Evolutionary conservation across 495 filamentous ascomycete genomes (phyloP), one percentile per base, ranked within the genome.

Genomic region (Durotheca rogersii): DNA sequence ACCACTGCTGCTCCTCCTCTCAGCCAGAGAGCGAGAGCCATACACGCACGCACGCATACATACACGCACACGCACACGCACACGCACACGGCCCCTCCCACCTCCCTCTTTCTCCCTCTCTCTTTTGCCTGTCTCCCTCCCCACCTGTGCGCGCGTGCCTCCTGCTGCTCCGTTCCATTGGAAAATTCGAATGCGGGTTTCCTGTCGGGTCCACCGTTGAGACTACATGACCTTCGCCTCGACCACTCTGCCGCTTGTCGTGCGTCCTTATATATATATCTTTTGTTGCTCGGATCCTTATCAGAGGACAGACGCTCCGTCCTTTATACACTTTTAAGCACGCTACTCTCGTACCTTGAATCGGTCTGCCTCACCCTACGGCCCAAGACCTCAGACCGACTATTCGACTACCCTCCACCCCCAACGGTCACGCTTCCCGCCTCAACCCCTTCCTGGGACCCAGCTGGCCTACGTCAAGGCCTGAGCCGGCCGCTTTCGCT

Each of bases 101-200:
- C 44, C 43, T 52, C 20, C 30, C 12, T 31, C 20, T 12, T 38
- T 12, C 35, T 33, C 38, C 19, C 36, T 30, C 32, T 40, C 31
- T 46, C 45, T 23, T 39, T 33, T 27, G 23, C 23, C 23, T 9
- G 23, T 27, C 4, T 27, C 4, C 23, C 23, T 9, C 4, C 9
- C 4, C 9, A 9, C 23, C 23, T 9, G 23, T 27, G 23, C 9
- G 23, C 23, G 4, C 23, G 23, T 27, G 23, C 9, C 4, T 27
- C 4, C 23, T 27, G 4, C 23, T 25, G 34, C 17, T 30, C 38
- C 23, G 25, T 46, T 36, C 40, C 44, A 40, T 58, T 50, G 39
- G 55, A 53, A 49, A 49, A 40, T 40, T 43, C 48, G 49, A 47
- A 38, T 58, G 37, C 51, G 46, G 53, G 29, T 45, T 43, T 44